Conservation (phyloP, 1,284 basidiomycete species). For the Ganoderma multipileum region DNA sequence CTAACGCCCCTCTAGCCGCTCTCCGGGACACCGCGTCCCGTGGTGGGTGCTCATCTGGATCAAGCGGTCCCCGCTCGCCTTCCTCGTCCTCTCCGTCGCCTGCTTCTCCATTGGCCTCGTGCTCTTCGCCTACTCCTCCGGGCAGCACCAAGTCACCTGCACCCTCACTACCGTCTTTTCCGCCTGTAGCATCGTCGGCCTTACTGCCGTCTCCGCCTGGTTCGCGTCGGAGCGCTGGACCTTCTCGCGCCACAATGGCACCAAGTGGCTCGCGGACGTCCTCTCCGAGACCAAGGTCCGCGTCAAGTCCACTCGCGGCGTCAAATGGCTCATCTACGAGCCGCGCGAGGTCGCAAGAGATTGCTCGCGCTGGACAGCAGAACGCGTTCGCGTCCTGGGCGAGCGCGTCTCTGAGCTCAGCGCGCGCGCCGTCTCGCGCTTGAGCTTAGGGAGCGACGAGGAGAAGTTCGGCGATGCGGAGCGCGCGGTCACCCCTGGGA, state of each 20-base stretch:
- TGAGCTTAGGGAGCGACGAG: constrained; percentile 20
- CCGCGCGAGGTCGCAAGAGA: constrained; percentile 35
- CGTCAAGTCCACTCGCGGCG: constrained; percentile 46
- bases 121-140: constrained; percentile 68
- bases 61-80: constrained; percentile 76
- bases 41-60: constrained; percentile 87
- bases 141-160: constrained; percentile 67
- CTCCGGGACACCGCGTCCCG: constrained; percentile 69
- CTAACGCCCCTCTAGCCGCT: constrained; percentile 48
- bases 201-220: constrained; percentile 78
- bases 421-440: constrained; percentile 6
- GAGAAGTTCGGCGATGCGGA: constrained; percentile 30
- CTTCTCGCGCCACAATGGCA: constrained; percentile 70
- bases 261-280: constrained; percentile 78
- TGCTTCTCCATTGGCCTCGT: constrained; percentile 76
- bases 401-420: constrained; percentile 29
- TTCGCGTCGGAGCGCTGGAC: constrained; percentile 79
- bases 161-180: constrained; percentile 78
- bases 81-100: constrained; percentile 74
- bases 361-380: constrained; percentile 32
- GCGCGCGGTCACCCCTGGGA: constrained; percentile 20
- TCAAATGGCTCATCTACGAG: constrained; percentile 40
- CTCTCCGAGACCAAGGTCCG: constrained; percentile 46
- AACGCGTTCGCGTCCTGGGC: constrained; percentile 30
- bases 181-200: constrained; percentile 75